phyloP scores from a whole-genome alignment of 345 rosid genomes.

The Angophora floribunda region DNA sequence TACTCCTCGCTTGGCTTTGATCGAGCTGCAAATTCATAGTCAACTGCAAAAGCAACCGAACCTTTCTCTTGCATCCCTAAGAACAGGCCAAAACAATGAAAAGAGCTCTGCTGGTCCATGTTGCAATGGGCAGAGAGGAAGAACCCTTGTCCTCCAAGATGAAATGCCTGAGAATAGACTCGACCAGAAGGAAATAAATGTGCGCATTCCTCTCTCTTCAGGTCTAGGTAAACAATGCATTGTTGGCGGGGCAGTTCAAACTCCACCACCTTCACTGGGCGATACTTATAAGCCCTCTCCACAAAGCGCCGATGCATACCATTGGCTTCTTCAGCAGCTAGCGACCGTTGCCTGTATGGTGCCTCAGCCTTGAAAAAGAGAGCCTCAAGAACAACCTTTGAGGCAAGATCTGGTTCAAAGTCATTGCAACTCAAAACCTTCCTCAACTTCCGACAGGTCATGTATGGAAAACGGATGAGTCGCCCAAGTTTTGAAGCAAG shows the following conservation, averaged over 20 bases:
- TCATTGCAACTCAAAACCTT: conserved; percentile 61
- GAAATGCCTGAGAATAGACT: conserved; percentile 63
- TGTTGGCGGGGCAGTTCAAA: conserved; percentile 60
- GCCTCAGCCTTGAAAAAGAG: conserved; percentile 75
- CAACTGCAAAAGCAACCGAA: conserved; percentile 37
- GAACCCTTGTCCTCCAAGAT: conserved; percentile 65
- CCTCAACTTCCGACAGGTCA: conserved; percentile 65
- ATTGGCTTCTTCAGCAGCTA: conserved; percentile 33
- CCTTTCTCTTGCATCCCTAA: conserved; percentile 67
- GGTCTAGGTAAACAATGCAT: conserved; percentile 71
- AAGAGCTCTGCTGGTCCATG: conserved; percentile 47
- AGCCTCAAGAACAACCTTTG: conserved; percentile 61
- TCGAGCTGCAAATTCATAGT: conserved; percentile 72
- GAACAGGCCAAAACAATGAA: conserved; percentile 69
- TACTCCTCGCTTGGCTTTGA: conserved; percentile 53
- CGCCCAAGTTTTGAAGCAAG: conserved; percentile 47
- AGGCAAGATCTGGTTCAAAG: conserved; percentile 41
- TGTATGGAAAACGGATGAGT: conserved; percentile 67
- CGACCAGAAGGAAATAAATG: conserved; percentile 44
- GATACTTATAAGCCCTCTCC: conserved; percentile 62
- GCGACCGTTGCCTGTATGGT: conserved; percentile 29
- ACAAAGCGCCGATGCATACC: conserved; percentile 31
- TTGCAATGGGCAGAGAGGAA: conserved; percentile 60
- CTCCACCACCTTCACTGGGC: conserved; percentile 70
- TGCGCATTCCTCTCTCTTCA: conserved; percentile 55